These are phyloP conservation scores for Trichoderma semiorbis DNA, from an alignment of 2,329 filamentous ascomycete genomes.

Conservation along the genomic window DNA sequence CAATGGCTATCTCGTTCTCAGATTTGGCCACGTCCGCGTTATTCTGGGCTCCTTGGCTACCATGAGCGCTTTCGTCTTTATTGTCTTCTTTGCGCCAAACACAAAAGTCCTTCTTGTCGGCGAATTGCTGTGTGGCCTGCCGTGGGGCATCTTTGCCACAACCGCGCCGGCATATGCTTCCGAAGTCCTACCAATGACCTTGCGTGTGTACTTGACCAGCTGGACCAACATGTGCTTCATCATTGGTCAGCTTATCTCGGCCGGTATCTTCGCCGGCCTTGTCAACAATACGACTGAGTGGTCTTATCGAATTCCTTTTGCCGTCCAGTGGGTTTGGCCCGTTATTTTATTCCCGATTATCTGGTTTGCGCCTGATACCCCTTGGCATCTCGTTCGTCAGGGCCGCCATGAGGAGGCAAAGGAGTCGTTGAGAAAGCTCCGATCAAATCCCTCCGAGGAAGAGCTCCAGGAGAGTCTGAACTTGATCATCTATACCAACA, in stretches of 20 bases:
- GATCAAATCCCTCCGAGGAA: constrained; percentile 17
- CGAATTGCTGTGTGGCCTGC: constrained; percentile 45
- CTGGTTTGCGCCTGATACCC: constrained; percentile 44
- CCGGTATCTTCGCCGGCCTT: constrained; percentile 29
- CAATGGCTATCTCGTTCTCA: constrained; percentile 42
- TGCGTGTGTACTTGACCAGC: constrained; percentile 44
- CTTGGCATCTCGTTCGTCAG: constrained; percentile 41
- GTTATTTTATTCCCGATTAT: constrained; percentile 38
- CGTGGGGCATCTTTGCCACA: constrained; percentile 45
- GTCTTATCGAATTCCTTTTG: constrained; percentile 47
- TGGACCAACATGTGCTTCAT: constrained; percentile 48
- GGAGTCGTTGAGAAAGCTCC: constrained; percentile 32
- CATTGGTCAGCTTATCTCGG: constrained; percentile 44
- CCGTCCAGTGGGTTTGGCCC: constrained; percentile 48
- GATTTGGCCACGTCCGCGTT: constrained; percentile 39
- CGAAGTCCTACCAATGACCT: constrained; percentile 37
- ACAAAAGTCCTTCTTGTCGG: constrained; percentile 38
- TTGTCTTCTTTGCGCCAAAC: constrained; percentile 44
- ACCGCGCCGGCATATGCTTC: constrained; percentile 46
- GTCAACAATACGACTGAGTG: constrained; percentile 35
- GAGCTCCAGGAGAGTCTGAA: constrained; percentile 28
- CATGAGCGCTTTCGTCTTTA: constrained; percentile 43
- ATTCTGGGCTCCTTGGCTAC: constrained; percentile 14
- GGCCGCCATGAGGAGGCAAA: constrained; percentile 34
- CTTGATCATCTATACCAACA: constrained; percentile 42